Evolutionary conservation across 352 stramenopile species (phyloP), one percentile per base, ranked within the genome.

Genomic region (Phytophthora lateralis): DNA sequence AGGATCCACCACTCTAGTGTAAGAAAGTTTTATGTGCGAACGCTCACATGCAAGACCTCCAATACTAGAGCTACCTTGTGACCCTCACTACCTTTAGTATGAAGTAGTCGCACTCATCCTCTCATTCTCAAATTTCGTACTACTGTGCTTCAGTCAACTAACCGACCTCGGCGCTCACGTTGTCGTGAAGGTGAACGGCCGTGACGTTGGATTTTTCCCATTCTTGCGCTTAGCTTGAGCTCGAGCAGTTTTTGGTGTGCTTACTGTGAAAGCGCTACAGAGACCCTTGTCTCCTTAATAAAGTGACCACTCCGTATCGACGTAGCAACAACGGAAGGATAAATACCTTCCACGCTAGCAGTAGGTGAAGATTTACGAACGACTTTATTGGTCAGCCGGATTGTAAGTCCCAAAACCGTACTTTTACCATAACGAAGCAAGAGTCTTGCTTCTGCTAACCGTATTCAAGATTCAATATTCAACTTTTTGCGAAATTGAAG

Each of bases 81-180:
- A 27, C 11, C 32, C 3, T 51, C 30, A 29, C 17, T 38, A 24
- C 44, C 45, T 44, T 75, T 73, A 5, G 80, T 18, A 37, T 85
- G 66, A 15, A 82, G 63, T n/a, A 88, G 43, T 2, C 75, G 66
- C 6, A 73, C 65, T 49, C 63, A 82, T 88, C 8, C 60, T 52
- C 6, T 78, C 58, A 29, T 80, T 75, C 38, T 85, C 70, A 12
- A 69, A 12, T 20, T 34, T 53, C 8, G 47, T 24, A 29, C 6
- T n/a, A n/a, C n/a, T n/a, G n/a, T n/a, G n/a, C n/a, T n/a, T n/a
- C n/a, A n/a, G n/a, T n/a, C 61, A 8, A 77, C 15, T 29, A 82
- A 76, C 8, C 69, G 58, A 10, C 26, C 55, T 34, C 52, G 66
- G 21, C 78, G 80, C 29, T 78, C 60, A 1, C 81, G 32, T 37